These are phyloP conservation scores for Tolypocladium nubicola DNA, from an alignment of 2,329 filamentous ascomycete species.

Conservation along the genomic window DNA sequence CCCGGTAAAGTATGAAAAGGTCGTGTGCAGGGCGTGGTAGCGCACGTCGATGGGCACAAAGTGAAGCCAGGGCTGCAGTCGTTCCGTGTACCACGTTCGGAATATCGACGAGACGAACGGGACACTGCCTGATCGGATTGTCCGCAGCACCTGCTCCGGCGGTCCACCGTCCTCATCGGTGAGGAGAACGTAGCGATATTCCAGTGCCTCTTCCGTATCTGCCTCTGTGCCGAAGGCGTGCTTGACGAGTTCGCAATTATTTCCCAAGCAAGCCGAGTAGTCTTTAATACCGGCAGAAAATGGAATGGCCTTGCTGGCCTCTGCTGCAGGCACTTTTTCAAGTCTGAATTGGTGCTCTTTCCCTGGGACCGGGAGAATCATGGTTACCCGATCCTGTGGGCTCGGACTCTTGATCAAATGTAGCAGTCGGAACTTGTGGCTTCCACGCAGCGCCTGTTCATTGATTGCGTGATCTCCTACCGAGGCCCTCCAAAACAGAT, in stretches of 20 bases:
- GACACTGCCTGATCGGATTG: slow-evolving; percentile 54
- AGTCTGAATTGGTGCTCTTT: slow-evolving; percentile 38
- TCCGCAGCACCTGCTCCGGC: slow-evolving; percentile 46
- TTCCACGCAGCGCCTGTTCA: slow-evolving; percentile 48
- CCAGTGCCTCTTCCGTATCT: slow-evolving; percentile 42
- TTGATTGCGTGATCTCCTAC: slow-evolving; percentile 44
- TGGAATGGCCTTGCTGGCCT: slow-evolving; percentile 42
- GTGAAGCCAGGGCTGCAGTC: slow-evolving; percentile 66
- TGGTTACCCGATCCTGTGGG: slow-evolving; percentile 32
- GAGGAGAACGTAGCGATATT: slow-evolving; percentile 61
- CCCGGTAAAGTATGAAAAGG: slow-evolving; percentile 63
- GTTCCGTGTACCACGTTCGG: slow-evolving; percentile 68
- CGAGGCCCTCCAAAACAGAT: slow-evolving; percentile 66
- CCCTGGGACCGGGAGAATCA: slow-evolving; percentile 41
- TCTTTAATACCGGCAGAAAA: slow-evolving; percentile 51
- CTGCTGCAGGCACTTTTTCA: slow-evolving; percentile 37
- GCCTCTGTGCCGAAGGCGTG: slow-evolving; percentile 19
- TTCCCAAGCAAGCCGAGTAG: slow-evolving; percentile 43
- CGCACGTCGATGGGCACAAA: slow-evolving; percentile 70
- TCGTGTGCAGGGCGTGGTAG: slow-evolving; percentile 63
- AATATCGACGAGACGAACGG: slow-evolving; percentile 66
- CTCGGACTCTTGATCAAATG: slow-evolving; percentile 55
- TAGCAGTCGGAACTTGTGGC: slow-evolving; percentile 62
- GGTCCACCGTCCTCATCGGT: slow-evolving; percentile 62
- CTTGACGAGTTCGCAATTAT: slow-evolving; percentile 18